phyloP scores from a whole-genome alignment of 2,329 filamentous ascomycete species.

The Purpureocillium takamizusanense region DNA sequence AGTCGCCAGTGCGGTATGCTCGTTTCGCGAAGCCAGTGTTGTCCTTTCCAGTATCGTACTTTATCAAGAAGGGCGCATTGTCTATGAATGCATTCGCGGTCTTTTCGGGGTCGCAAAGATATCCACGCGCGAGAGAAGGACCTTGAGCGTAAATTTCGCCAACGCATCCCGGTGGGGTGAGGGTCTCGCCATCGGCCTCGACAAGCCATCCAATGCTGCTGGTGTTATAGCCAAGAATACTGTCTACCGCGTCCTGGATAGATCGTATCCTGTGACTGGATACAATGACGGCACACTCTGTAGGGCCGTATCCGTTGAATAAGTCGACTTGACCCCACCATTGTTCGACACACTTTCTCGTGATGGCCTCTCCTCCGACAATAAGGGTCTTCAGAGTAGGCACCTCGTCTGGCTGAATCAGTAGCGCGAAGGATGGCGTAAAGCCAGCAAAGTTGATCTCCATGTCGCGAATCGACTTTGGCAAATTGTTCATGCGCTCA shows the following conservation, averaged over 20 bases:
- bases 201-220: constrained; percentile 6
- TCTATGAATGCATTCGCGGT: constrained; percentile 18
- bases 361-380: constrained; percentile 7
- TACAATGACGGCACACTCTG: constrained; percentile 7
- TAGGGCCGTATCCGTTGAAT: constrained; percentile 10
- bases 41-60: constrained; percentile 9
- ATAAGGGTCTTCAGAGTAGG: constrained; percentile 6
- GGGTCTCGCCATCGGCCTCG: constrained; percentile 4
- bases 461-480: constrained; percentile 7
- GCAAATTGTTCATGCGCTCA: constrained; percentile 9
- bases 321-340: constrained; percentile 10
- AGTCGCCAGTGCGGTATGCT: constrained; percentile 10
- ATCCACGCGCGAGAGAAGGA: constrained; percentile 35
- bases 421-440: constrained; percentile 9
- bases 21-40: constrained; percentile 8
- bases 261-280: constrained; percentile 1
- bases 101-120: constrained; percentile 27
- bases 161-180: constrained; percentile 8
- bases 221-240: constrained; percentile 6
- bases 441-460: constrained; percentile 8
- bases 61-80: constrained; percentile 8
- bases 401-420: constrained; percentile 7
- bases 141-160: constrained; percentile 14
- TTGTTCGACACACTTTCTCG: constrained; percentile 3
- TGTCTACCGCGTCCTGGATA: background rate